Conservation (phyloP, 2,329 filamentous ascomycete species). For the Aspergillus sojae region DNA sequence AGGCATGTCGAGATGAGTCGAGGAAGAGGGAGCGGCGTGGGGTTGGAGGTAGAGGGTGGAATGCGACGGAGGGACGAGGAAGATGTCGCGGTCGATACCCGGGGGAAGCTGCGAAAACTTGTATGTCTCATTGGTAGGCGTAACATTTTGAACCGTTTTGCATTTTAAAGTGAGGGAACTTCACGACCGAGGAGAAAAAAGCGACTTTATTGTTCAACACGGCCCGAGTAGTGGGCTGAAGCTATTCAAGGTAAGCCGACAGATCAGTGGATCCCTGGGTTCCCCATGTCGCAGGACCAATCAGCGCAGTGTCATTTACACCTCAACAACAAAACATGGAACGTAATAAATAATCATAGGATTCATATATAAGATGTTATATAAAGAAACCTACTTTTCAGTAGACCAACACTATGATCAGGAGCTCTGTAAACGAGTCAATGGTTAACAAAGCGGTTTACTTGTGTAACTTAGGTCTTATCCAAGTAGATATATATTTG, state of each 20-base stretch:
- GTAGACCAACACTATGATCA: neutral
- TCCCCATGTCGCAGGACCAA: neutral
- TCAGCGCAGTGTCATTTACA: neutral
- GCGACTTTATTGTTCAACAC: neutral
- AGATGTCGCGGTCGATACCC: neutral
- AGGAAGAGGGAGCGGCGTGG: neutral
- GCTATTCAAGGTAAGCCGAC: neutral
- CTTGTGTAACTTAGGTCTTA: too few species aligned
- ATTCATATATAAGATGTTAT: too few species aligned
- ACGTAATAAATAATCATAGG: neutral
- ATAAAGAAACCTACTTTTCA: too few species aligned
- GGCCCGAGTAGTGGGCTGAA: neutral
- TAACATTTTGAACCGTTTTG: conserved; percentile 16
- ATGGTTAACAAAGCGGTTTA: neutral
- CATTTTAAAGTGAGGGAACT: conserved; percentile 6
- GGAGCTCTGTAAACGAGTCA: neutral
- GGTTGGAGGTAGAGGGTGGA: conserved; percentile 4
- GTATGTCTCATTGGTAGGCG: conserved; percentile 16
- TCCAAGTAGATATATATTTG: too few species aligned
- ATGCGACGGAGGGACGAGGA: conserved; percentile 5
- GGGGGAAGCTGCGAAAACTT: conserved; percentile 4
- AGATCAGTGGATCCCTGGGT: neutral
- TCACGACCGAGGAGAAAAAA: neutral
- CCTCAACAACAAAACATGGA: neutral
- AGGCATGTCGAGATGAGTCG: neutral